Base-by-base conservation (phyloP, 179 eudicot genomes). In the Beta corolliflora region DNA sequence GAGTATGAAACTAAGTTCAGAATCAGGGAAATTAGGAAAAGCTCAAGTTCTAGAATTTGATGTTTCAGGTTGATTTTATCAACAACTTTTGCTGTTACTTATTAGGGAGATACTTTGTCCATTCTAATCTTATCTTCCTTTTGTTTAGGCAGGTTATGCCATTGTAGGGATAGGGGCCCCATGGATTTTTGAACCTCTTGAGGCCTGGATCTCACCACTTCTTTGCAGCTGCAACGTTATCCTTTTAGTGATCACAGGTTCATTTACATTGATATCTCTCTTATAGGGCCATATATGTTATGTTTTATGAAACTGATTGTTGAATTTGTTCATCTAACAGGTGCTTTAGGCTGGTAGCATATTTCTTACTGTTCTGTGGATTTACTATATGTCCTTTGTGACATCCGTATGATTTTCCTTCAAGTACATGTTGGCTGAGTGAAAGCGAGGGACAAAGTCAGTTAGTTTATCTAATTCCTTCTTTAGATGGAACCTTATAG, bases 91-190 rank as follows among this genome's bases (percentile, higher is more conserved):
- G 31, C 21, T 58, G 18, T 60, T 15, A 7, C 19, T 23, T 18
- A 14, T 23, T 4, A 11, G 71, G 13, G 52, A 53, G 55, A 14
- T 73, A 67, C 5, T 70, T 50, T 69, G 45, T 55, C 44, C 58
- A 59, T 15, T 73, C 46, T 90, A 80, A 81, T 81, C 10, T 86
- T 83, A 64, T 80, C 60, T 50, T 81, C 68, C n/a, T 52, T 78
- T 83, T 89, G 73, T 72, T 29, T 88, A 96, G 99, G 91, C 92
- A 91, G 99, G 96, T 81, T 96, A 92, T 91, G 99, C 94, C 84
- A 77, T 86, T 78, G 85, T 93, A 77, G 99, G 93, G 77, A 85
- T 88, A 44, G 97, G 93, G 79, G 93, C 96, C 71, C 93, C 97
- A 74, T 94, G 94, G 98, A 89, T 96, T 75, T 89, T 94, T 84